Base-by-base conservation (phyloP, 352 stramenopile species). In the Pythium rishiriense region DNA sequence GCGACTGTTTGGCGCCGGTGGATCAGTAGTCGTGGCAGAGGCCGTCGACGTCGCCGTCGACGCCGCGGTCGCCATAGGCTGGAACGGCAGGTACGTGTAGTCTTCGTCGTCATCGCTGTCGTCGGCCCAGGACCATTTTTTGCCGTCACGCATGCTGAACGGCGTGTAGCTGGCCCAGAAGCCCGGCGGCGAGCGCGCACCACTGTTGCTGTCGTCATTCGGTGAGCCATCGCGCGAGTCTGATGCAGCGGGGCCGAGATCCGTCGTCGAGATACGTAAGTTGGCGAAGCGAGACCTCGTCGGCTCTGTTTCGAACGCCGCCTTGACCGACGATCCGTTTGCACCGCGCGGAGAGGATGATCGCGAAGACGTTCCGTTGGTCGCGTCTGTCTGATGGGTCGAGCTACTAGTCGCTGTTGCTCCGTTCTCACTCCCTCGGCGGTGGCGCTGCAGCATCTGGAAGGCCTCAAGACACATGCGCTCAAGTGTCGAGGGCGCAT, bases 141-240 rank as follows among this genome's bases (percentile, higher is more conserved):
- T 64, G 26, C 62, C 62, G 19, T 50, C 56, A n/a, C 55, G 53
- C 3, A 60, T 81, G 24, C 78, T 83, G 65, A 90, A 91, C 8
- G 84, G 84, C 41, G 78, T 81, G 59, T 81, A 86, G 28, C 78
- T 91, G 31, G 84, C 84, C 84, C 82, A 93, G 43, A 93, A 93
- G 6, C 84, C 84, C 29, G 84, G 84, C 3, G 84, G 84, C 14
- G 84, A 93, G 21, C 73, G 70, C 11, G 78, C 75, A 26, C 78
- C 77, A 61, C 72, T 85, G 58, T 75, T 70, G 46, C 69, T 64
- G 14, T 50, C 64, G 19, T 69, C 65, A 29, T 73, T 70, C 24
- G 37, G 63, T 1, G 49, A 65, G n/a, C 41, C 28, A 29, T 70
- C 45, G 19, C 21, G 41, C 39, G 26, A 43, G 14, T 54, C 35